Percentiles rank a stretch among this genome's conserved stretches.
Evolutionary conservation across 768 basidiomycete species (phyloP).

Genomic region (Tylopilus intermedius): DNA sequence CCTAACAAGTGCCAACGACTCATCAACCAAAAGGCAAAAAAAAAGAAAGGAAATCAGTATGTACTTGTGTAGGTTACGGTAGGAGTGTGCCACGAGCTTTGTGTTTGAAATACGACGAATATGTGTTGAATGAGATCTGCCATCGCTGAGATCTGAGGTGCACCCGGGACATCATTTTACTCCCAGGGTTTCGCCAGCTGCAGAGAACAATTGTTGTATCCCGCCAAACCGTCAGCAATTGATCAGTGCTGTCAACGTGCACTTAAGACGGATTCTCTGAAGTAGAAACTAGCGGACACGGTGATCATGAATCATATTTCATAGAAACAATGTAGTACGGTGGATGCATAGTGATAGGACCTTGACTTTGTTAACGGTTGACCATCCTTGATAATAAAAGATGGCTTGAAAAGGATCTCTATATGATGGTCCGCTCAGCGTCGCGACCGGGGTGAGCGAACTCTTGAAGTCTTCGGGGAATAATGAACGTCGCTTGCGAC

Average conservation of each 20-base stretch:
- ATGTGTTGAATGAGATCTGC: neutral
- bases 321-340: too few relatives aligned
- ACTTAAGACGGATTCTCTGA: too few relatives aligned
- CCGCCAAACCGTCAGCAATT: too few relatives aligned
- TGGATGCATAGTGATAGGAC: neutral
- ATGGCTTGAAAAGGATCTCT: slow-evolving; percentile 13
- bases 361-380: slow-evolving; percentile 4
- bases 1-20: neutral
- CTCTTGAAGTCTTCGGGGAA: slow-evolving; percentile 18
- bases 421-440: slow-evolving; percentile 21
- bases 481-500: slow-evolving; percentile 30
- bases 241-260: too few relatives aligned
- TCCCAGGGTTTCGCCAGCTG: too few relatives aligned
- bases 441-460: slow-evolving; percentile 21
- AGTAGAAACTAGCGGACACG: too few relatives aligned
- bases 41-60: neutral
- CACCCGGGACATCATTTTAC: too few relatives aligned
- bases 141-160: too few relatives aligned
- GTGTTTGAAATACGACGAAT: neutral
- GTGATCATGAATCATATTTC: too few relatives aligned
- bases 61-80: neutral
- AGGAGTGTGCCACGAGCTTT: neutral
- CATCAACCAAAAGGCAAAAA: neutral
- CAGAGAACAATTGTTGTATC: too few relatives aligned
- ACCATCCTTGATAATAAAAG: neutral